Evolutionary conservation across 495 filamentous ascomycete genomes (phyloP), one percentile per base, ranked within the genome.

Genomic region (Penicillium steckii): DNA sequence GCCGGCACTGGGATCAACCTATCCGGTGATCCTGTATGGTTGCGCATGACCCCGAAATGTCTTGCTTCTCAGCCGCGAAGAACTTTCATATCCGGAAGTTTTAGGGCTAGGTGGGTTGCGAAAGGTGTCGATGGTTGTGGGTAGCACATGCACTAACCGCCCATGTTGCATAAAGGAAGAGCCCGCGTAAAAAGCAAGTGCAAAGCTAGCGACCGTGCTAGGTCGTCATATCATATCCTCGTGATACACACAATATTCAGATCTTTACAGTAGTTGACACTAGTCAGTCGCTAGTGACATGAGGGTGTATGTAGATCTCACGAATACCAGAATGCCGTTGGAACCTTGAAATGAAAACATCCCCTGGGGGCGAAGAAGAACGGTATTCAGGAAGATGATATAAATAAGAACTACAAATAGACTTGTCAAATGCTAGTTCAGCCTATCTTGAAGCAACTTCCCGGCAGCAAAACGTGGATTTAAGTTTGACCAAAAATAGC

Each of bases 11-110:
- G 46, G 56, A 53, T 51, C 56, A 42, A 33, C 50, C 53, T 42
- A 55, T 48, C 61, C 37, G 55, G 49, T 61, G 58, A 61, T 59
- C 55, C 26, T 29, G 21, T 26, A 26, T 29, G 13, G 40, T 35
- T 19, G 54, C 61, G 61, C 61, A 64, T 64, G 61, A 64, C 61
- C n/a, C 60, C 45, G 38, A 15, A n/a, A 15, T 19, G 37, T 45
- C 26, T 33, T 22, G 32, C 38, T 41, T 23, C 18, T 38, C 15
- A 15, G 18, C 18, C 15, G 35, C 17, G n/a, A 15, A n/a, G 17
- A 13, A 38, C 35, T 15, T 1, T 15, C 35, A 17, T 38, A n/a
- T 10, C 35, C 8, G 23, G 19, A 21, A 8, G 17, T 9, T 9
- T 23, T 15, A 8, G 8, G 4, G 5, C 10, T 15, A 22, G 18